Base-by-base conservation (phyloP, 441 rosid species). In the Euphorbia celastroides region DNA sequence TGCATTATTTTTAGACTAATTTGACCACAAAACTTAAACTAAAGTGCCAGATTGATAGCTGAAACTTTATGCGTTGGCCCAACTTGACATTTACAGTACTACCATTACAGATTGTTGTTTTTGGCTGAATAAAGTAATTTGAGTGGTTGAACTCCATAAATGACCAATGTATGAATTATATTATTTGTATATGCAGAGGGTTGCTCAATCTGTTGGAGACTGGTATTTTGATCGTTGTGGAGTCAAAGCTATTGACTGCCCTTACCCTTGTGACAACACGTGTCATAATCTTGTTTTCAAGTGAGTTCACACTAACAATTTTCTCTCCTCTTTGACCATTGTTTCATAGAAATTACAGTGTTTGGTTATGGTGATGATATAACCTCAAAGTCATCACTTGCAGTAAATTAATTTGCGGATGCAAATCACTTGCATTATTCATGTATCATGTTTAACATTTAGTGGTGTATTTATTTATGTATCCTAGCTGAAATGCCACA, bases 171-270 rank as follows among this genome's bases (percentile, higher is more conserved):
- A 32, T 2, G 52, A 48, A 54, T 25, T 8, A 26, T 36, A 27
- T 41, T 54, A 2, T n/a, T 10, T 50, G 22, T 67, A 16, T 66
- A 52, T 77, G 79, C 86, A 95, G 98, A 86, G 84, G 13, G 81
- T 95, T 17, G 97, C 97, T 3, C 76, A 82, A 67, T 88, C 98
- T 7, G 98, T 92, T 26, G 99, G 97, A 72, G 96, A 92, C 75
- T 95, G 98, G 99, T 95, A 86, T 75, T 95, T 90, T 62, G 95
- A 85, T n/a, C 83, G 96, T 44, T 79, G 82, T 3, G 78, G 69
- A 10, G 83, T 84, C 36, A 92, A 88, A 84, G 72, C 79, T 66
- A 77, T 92, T 0, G 98, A 88, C 79, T 90, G 98, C 60, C 82
- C 97, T 0, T 86, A 88, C 69, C 96, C 97, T 0, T 91, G 97